These are phyloP conservation scores for Diospyros lotus DNA, from an alignment of 148 eudicot genomes.

Conservation along the genomic window DNA sequence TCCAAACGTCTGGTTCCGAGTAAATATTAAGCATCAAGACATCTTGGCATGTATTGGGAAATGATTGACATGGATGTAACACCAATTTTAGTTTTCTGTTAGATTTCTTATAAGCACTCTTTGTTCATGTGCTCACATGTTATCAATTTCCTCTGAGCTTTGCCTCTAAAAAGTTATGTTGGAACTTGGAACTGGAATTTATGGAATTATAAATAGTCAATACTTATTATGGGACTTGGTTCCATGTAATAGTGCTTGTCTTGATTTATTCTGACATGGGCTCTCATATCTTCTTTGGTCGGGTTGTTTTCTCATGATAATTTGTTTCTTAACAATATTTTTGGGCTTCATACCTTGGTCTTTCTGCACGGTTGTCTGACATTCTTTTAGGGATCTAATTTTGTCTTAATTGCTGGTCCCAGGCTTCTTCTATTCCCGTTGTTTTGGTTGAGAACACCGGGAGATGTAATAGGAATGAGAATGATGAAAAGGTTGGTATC, in stretches of 20 bases:
- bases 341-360: not conserved
- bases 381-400: not conserved
- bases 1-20: too few relatives aligned
- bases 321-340: not conserved
- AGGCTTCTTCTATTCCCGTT: constrained; percentile 69
- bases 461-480: constrained; percentile 83
- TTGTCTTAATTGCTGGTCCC: constrained; percentile 12
- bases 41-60: too few relatives aligned
- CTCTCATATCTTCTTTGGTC: not conserved
- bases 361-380: not conserved
- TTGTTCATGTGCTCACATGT: not conserved
- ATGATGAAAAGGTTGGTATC: constrained; percentile 73
- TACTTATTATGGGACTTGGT: not conserved
- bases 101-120: not conserved
- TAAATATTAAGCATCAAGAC: too few relatives aligned
- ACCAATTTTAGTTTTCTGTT: not conserved
- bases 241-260: not conserved
- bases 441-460: constrained; percentile 98
- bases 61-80: not conserved
- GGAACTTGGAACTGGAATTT: too few relatives aligned
- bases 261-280: not conserved
- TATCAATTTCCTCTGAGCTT: not conserved
- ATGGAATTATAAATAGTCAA: not conserved
- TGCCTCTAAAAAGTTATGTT: not conserved
- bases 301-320: not conserved